A percentile compares a stretch with the other conserved stretches of the same genome.
Conservation (phyloP, 2,329 filamentous ascomycete species). For the Penicillium sclerotiorum region DNA sequence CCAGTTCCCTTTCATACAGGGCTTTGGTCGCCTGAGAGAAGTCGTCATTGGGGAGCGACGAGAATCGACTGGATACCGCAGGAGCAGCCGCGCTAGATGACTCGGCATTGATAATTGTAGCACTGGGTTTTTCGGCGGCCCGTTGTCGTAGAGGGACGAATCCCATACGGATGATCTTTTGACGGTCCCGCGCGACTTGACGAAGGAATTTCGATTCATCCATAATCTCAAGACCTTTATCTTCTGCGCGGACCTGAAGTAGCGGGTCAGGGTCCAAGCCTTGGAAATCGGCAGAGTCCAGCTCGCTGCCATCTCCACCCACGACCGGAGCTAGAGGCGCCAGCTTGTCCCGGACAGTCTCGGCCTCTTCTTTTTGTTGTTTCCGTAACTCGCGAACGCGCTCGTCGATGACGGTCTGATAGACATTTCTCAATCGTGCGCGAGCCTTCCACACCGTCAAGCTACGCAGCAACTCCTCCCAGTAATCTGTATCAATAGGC, state of each 20-base stretch:
- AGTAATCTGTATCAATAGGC: constrained; percentile 94
- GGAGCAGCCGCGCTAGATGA: constrained; percentile 48
- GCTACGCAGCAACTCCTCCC: constrained; percentile 87
- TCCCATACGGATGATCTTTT: constrained; percentile 65
- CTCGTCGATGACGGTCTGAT: constrained; percentile 71
- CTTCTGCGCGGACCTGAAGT: constrained; percentile 64
- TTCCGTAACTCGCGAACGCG: constrained; percentile 67
- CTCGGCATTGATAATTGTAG: constrained; percentile 35
- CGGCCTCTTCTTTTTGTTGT: constrained; percentile 69
- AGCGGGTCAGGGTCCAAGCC: constrained; percentile 66
- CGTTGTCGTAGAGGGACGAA: constrained; percentile 65
- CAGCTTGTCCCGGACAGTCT: constrained; percentile 56
- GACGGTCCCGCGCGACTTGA: constrained; percentile 59
- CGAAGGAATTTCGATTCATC: constrained; percentile 63
- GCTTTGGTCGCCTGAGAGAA: constrained; percentile 86
- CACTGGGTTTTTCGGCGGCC: constrained; percentile 36
- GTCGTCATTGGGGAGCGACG: constrained; percentile 70
- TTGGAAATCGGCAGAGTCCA: constrained; percentile 42
- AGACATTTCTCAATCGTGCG: constrained; percentile 77
- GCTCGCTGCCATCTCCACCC: constrained; percentile 5
- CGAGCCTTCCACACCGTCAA: constrained; percentile 90
- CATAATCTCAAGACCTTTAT: constrained; percentile 61
- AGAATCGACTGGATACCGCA: constrained; percentile 68
- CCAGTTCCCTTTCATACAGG: constrained; percentile 88
- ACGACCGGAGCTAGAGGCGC: constrained; percentile 50